Evolutionary conservation across 1,139 yeast genomes (phyloP), one percentile per base, ranked within the genome.

Genomic region (Pichia kudriavzevii): DNA sequence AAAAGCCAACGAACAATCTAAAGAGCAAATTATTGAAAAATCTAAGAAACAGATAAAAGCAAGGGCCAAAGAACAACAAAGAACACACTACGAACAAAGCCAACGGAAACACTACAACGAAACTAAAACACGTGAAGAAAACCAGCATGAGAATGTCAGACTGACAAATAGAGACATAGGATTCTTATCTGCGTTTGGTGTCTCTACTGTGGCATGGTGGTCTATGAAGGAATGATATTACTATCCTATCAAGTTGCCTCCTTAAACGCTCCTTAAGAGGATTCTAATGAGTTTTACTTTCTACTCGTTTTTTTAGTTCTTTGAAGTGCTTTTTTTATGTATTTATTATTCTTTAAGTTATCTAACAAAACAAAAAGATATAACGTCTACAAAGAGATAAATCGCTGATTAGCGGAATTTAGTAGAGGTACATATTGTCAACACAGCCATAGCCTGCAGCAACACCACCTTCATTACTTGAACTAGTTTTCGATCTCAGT

Each of bases 361-460:
- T 17, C 21, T 8, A n/a, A n/a, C n/a, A n/a, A n/a, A n/a, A n/a
- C n/a, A n/a, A n/a, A n/a, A n/a, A n/a, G n/a, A n/a, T n/a, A n/a
- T n/a, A n/a, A n/a, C n/a, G n/a, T n/a, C n/a, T n/a, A n/a, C n/a
- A n/a, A n/a, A n/a, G n/a, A n/a, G n/a, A n/a, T n/a, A n/a, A n/a
- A n/a, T n/a, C n/a, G n/a, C n/a, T n/a, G n/a, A n/a, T n/a, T n/a
- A n/a, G n/a, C n/a, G n/a, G n/a, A n/a, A n/a, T n/a, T n/a, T 54
- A 58, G 47, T 67, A 67, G 35, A 73, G 59, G 45, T 70, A 69
- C 18, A 72, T 56, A 50, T 88, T 82, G 59, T 91, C 98, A 35
- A 91, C 85, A 59, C 96, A 87, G 9, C 97, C 98, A 60, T 83
- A 91, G 0, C 98, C 98, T 11, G 98, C 97, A 21, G 97, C 97